A percentile compares a stretch with the other conserved stretches of the same genome.
Evolutionary conservation across 352 stramenopile species (phyloP).

Genomic region (Pythium aquatile): DNA sequence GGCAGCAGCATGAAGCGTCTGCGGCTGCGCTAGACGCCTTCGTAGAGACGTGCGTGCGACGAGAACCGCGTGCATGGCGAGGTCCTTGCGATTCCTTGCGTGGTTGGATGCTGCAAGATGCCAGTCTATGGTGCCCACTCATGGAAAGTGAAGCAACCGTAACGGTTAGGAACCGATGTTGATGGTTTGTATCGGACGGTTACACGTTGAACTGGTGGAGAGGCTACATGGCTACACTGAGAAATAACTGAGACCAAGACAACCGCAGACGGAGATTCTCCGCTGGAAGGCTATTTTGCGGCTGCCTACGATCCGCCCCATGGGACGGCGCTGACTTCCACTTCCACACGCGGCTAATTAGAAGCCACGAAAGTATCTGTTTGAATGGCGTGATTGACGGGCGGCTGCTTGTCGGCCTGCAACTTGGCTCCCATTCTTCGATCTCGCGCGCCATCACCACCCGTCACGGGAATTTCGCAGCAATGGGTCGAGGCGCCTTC

Average conservation of each 20-base stretch:
- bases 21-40: constrained; percentile 22
- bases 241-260: background rate
- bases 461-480: background rate
- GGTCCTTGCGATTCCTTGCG: background rate
- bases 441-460: background rate
- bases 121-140: background rate
- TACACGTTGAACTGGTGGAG: constrained; percentile 3
- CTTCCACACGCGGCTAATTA: too few species aligned
- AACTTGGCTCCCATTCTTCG: background rate
- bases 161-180: constrained; percentile 18
- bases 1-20: constrained; percentile 5
- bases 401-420: background rate
- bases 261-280: background rate
- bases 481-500: constrained; percentile 24
- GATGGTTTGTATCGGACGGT: constrained; percentile 22
- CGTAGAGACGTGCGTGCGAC: constrained; percentile 25
- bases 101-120: constrained; percentile 4
- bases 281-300: background rate
- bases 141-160: background rate
- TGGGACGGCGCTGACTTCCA: background rate
- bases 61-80: constrained; percentile 22
- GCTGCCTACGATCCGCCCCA: background rate
- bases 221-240: constrained; percentile 12
- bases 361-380: background rate
- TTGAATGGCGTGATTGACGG: constrained; percentile 2